phyloP scores from a whole-genome alignment of 2,329 filamentous ascomycete species.

The Paecilomyces variotii region DNA sequence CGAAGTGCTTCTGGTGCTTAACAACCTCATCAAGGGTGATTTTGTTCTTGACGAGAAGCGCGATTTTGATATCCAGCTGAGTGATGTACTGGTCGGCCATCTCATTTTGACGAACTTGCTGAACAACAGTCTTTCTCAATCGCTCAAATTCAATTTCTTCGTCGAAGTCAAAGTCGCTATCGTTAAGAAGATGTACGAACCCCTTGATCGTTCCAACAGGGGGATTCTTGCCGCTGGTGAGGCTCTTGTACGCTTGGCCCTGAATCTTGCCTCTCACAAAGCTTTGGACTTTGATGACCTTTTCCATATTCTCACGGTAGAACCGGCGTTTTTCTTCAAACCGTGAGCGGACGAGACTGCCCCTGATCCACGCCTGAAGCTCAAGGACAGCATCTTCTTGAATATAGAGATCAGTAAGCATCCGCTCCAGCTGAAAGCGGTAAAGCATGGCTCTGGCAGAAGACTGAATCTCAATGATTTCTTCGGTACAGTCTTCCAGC shows the following conservation, averaged over 20 bases:
- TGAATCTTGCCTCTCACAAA: constrained; percentile 92
- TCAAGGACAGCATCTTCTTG: constrained; percentile 70
- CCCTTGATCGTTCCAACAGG: constrained; percentile 96
- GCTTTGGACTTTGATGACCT: constrained; percentile 97
- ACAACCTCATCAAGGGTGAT: constrained; percentile 97
- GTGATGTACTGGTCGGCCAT: constrained; percentile 97
- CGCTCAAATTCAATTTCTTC: constrained; percentile 97
- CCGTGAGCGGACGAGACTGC: constrained; percentile 61
- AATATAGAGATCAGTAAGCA: constrained; percentile 70
- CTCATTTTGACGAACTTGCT: constrained; percentile 95
- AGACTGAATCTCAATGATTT: constrained; percentile 64
- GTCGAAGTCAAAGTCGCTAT: constrained; percentile 98
- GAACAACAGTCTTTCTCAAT: constrained; percentile 88
- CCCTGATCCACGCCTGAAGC: constrained; percentile 67
- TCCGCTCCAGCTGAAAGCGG: constrained; percentile 62
- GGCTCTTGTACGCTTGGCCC: constrained; percentile 94
- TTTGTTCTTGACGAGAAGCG: constrained; percentile 96
- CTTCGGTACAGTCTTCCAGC: constrained; percentile 59
- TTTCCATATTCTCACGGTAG: constrained; percentile 96
- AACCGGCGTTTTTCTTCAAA: constrained; percentile 82
- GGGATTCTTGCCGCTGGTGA: constrained; percentile 93
- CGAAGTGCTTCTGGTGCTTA: constrained; percentile 92
- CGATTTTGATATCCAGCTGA: constrained; percentile 98
- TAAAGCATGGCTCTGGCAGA: constrained; percentile 71
- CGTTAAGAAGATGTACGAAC: constrained; percentile 94